Conservation (phyloP, 306 rosid genomes). For the Prinsepia uniflora region DNA sequence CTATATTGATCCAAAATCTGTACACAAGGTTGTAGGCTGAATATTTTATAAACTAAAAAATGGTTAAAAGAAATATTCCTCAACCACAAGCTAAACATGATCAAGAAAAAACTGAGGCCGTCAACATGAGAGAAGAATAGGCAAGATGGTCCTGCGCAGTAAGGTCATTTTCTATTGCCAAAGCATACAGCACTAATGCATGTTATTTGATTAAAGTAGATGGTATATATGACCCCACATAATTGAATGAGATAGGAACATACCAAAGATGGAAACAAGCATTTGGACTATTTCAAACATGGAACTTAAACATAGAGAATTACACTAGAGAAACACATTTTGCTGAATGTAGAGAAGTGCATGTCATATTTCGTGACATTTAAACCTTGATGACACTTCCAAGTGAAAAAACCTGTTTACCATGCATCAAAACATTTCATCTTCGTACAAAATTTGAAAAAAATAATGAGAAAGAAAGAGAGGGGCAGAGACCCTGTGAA, state of each 20-base stretch:
- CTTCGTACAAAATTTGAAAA: constrained; percentile 11
- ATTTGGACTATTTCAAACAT: neutral
- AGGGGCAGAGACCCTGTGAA: constrained; percentile 67
- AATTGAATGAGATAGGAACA: neutral
- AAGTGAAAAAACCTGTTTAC: neutral
- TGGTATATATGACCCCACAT: neutral
- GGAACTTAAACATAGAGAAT: neutral
- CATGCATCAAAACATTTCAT: neutral
- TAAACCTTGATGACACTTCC: neutral
- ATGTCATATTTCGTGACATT: neutral
- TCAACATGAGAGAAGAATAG: neutral
- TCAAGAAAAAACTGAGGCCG: neutral
- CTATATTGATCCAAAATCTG: constrained; percentile 90
- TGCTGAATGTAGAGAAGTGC: neutral
- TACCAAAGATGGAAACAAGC: neutral
- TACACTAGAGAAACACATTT: neutral
- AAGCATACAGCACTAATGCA: neutral
- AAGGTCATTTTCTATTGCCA: neutral
- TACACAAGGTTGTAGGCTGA: constrained; percentile 18
- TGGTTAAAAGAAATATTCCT: neutral
- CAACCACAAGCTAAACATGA: neutral
- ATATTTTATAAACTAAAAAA: neutral
- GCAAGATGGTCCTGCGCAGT: neutral
- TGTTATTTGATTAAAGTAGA: neutral
- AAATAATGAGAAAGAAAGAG: constrained; percentile 10